phyloP scores from a whole-genome alignment of 2,329 filamentous ascomycete species.

The Aureobasidium sp. region DNA sequence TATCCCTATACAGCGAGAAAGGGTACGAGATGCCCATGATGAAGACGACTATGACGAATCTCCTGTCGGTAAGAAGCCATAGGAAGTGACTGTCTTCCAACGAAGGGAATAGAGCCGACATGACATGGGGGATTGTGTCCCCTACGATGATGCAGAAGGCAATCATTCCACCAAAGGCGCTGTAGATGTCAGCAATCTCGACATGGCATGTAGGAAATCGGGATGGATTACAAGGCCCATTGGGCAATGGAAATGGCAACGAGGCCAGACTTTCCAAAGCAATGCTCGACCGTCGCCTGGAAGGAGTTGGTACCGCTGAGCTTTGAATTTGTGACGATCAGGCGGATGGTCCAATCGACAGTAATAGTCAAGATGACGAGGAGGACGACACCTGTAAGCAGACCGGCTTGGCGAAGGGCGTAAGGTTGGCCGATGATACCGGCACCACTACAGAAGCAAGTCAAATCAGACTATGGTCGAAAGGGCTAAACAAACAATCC shows the following conservation, averaged over 20 bases:
- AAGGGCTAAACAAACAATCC: not conserved
- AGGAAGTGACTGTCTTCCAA: slow-evolving; percentile 66
- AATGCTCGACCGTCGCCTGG: slow-evolving; percentile 91
- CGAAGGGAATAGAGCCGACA: slow-evolving; percentile 73
- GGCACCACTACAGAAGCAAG: slow-evolving; percentile 40
- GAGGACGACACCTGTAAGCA: slow-evolving; percentile 71
- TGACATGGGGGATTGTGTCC: slow-evolving; percentile 88
- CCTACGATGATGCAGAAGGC: slow-evolving; percentile 97
- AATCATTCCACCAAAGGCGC: slow-evolving; percentile 95
- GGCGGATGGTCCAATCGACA: slow-evolving; percentile 94
- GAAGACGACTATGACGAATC: slow-evolving; percentile 81
- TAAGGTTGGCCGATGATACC: slow-evolving; percentile 79
- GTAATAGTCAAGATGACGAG: slow-evolving; percentile 72
- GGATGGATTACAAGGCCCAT: slow-evolving; percentile 69
- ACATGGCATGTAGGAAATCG: not conserved
- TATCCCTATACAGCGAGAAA: slow-evolving; percentile 88
- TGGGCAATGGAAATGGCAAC: slow-evolving; percentile 88
- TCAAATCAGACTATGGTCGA: not conserved
- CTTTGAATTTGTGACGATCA: slow-evolving; percentile 97
- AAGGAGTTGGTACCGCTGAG: slow-evolving; percentile 89
- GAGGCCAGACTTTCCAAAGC: slow-evolving; percentile 80
- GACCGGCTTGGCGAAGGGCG: slow-evolving; percentile 86
- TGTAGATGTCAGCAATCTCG: slow-evolving; percentile 20
- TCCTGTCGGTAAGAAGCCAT: slow-evolving; percentile 72
- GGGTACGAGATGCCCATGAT: slow-evolving; percentile 82